A percentile compares a stretch with the other conserved stretches of the same genome.
These are phyloP conservation scores for Kodamaea hsintzibuensis DNA, from an alignment of 805 yeast species.

Conservation along the genomic window DNA sequence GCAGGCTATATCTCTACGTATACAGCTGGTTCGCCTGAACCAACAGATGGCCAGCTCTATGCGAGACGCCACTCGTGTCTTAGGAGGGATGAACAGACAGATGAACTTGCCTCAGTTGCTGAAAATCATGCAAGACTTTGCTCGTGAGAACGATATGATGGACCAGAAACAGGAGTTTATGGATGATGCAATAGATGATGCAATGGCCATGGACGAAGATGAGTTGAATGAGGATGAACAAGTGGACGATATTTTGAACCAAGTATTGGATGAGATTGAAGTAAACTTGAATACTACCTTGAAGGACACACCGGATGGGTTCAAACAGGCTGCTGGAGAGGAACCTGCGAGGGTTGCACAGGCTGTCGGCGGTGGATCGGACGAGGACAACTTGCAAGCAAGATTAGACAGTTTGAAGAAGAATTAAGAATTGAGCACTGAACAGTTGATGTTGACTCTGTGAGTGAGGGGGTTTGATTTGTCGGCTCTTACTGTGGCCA, in stretches of 20 bases:
- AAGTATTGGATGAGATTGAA: conserved; percentile 95
- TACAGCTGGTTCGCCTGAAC: conserved; percentile 89
- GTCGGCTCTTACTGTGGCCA: background rate
- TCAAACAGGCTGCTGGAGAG: conserved; percentile 31
- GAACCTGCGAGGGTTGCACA: conserved; percentile 50
- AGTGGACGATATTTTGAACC: conserved; percentile 85
- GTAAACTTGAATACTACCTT: conserved; percentile 65
- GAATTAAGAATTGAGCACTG: conserved; percentile 14
- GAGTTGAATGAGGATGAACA: conserved; percentile 85
- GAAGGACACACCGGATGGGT: conserved; percentile 46
- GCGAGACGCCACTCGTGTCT: conserved; percentile 86
- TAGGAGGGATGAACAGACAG: conserved; percentile 83
- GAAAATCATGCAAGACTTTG: conserved; percentile 92
- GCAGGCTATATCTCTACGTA: conserved; percentile 89
- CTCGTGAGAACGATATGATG: conserved; percentile 92
- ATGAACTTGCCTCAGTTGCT: conserved; percentile 91
- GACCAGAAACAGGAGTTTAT: conserved; percentile 98
- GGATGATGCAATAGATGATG: conserved; percentile 97
- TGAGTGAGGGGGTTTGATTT: background rate
- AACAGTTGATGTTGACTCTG: background rate
- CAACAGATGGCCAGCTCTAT: conserved; percentile 94
- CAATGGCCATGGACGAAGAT: conserved; percentile 79
- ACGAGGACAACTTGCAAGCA: conserved; percentile 87
- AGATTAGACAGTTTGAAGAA: conserved; percentile 78
- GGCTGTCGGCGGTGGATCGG: conserved; percentile 49